Evolutionary conservation across 345 rosid genomes (phyloP), one percentile per base, ranked within the genome.

Genomic region (Eucalyptus erythrocorys): DNA sequence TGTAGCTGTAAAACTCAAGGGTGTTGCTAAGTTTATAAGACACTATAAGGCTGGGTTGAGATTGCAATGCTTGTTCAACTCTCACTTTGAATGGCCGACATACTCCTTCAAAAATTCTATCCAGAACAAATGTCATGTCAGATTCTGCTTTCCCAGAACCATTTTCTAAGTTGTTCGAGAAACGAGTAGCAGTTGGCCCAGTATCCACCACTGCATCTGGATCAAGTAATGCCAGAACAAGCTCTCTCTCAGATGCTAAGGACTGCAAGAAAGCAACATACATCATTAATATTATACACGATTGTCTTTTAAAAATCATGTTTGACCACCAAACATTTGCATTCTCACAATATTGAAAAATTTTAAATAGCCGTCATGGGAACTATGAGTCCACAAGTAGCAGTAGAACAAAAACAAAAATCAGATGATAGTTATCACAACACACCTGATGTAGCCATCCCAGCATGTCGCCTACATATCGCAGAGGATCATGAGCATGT

Each of bases 391-490:
- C 87, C 55, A 66, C 82, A 71, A 45, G 76, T 61, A 88, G 81
- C 91, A 79, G 71, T n/a, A 87, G 55, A 91, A 90, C 48, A 14
- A 51, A 86, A 91, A 90, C 48, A 14, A 51, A 86, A 57, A 68
- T 14, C 26, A 57, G 88, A 50, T 42, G 85, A 12, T 47, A 30
- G 88, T 11, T n/a, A 88, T 88, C 32, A 48, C 61, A 42, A 76
- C 91, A 88, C 89, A 98, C 99, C 99, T 97, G 99, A 95, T 97
- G 99, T 86, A 98, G 92, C 99, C 99, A 98, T 88, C 99, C 99
- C 71, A 98, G 95, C 99, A 98, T 98, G 94, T 97, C 99, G 55
- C 99, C 97, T 40, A 97, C 98, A 48, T 97, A 98, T 89, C 99
- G 94, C 91, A 98, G 94, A 79, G 99, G 99, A 92, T 98, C 99